Base-by-base conservation (phyloP, 2,329 filamentous ascomycete species). In the Fusarium citri region DNA sequence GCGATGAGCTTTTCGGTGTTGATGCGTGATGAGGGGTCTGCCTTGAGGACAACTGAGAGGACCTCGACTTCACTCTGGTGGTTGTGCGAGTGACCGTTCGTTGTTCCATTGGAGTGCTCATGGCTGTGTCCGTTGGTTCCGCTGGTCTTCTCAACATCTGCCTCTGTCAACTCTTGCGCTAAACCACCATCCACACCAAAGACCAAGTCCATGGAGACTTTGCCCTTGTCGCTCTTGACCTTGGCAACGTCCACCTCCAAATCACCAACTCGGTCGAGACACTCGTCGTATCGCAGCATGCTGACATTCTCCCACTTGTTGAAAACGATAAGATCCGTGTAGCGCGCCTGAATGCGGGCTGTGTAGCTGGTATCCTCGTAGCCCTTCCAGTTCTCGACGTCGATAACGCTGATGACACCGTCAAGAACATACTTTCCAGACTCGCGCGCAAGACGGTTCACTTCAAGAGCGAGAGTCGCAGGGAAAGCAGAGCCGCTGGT, bases 371-470 rank as follows among this genome's bases (percentile, higher is more conserved):
- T 97, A 79, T 97, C 94, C 74, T 96, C 93, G 76, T 98, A 98
- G 0, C 94, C 94, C 75, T 89, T 84, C 94, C 94, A 98, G 77
- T 98, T 98, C 86, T 97, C 94, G 14, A 97, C 94, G 76, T 98
- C 94, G 62, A 98, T 90, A 23, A 97, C 94, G 73, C 89, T 93
- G 68, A 97, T 88, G 55, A 98, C 94, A 14, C 94, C 94, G 76
- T 98, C 94, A 3, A 98, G 87, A 8, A 88, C 85, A 75, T 94
- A 97, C 28, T 83, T 80, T 74, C 79, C 89, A 0, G 89, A 91
- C 65, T 93, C 89, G n/a, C 89, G 84, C 20, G 89, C 87, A 16
- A 97, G 82, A 2, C 94, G 87, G 76, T 97, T 97, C 15, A 97
- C 89, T 80, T 97, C 94, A 84, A 98, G 92, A 11, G 94, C 94